These are phyloP conservation scores for Fusarium abutilonis DNA, from an alignment of 2,329 filamentous ascomycete species.

Conservation along the genomic window DNA sequence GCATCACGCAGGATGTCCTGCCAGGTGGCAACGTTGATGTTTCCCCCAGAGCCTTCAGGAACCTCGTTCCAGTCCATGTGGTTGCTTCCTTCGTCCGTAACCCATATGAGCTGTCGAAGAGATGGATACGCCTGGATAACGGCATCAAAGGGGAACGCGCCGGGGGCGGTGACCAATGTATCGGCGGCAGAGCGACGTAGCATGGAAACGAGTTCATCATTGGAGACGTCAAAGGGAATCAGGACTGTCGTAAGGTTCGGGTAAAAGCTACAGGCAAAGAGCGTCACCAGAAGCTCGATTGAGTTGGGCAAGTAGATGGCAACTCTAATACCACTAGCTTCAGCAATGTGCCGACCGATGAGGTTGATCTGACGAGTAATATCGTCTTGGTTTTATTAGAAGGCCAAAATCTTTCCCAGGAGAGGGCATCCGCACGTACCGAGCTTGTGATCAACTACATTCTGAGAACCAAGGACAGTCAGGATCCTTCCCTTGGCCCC, in stretches of 20 bases:
- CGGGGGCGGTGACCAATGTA: slow-evolving; percentile 83
- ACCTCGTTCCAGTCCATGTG: slow-evolving; percentile 97
- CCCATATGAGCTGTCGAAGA: slow-evolving; percentile 86
- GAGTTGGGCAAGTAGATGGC: slow-evolving; percentile 95
- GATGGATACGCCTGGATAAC: slow-evolving; percentile 74
- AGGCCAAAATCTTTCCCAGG: background rate
- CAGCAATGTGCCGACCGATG: slow-evolving; percentile 79
- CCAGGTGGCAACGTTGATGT: slow-evolving; percentile 88
- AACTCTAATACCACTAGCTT: slow-evolving; percentile 77
- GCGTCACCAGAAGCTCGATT: slow-evolving; percentile 80
- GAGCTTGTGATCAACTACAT: slow-evolving; percentile 76
- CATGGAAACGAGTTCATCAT: slow-evolving; percentile 75
- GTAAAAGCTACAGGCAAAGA: slow-evolving; percentile 93
- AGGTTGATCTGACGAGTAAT: slow-evolving; percentile 88
- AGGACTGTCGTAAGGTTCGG: slow-evolving; percentile 80
- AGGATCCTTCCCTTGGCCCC: slow-evolving; percentile 77
- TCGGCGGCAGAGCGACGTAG: slow-evolving; percentile 80
- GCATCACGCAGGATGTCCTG: slow-evolving; percentile 84
- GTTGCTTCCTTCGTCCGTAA: slow-evolving; percentile 87
- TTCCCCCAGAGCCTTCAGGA: slow-evolving; percentile 77
- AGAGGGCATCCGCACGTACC: slow-evolving; percentile 59
- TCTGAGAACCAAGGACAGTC: slow-evolving; percentile 81
- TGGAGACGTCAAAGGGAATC: slow-evolving; percentile 81
- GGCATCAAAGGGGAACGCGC: slow-evolving; percentile 82
- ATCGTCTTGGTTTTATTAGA: slow-evolving; percentile 60